These are phyloP conservation scores for Aspergillaceae sp. DNA, from an alignment of 2,329 filamentous ascomycete genomes.

Conservation along the genomic window DNA sequence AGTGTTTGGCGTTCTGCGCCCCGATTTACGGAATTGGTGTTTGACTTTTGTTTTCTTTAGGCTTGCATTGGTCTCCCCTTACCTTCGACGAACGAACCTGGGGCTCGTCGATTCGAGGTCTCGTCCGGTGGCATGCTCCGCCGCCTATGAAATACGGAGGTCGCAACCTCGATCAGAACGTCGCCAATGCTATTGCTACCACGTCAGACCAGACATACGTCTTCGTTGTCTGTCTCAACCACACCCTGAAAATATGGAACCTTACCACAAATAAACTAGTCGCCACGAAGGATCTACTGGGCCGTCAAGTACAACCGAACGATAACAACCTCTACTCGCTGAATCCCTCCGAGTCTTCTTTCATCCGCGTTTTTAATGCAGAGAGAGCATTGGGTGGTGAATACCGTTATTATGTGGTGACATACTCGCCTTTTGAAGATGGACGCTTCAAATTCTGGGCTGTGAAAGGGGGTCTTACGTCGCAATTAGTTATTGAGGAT, in stretches of 20 bases:
- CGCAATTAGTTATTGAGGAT: conserved; percentile 56
- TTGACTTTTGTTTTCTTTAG: conserved; percentile 15
- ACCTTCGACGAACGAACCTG: conserved; percentile 43
- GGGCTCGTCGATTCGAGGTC: conserved; percentile 40
- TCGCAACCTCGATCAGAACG: conserved; percentile 34
- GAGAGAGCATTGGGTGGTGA: conserved; percentile 39
- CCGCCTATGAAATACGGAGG: conserved; percentile 36
- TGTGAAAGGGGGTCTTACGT: conserved; percentile 54
- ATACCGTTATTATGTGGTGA: conserved; percentile 57
- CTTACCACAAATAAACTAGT: conserved; percentile 69
- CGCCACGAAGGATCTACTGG: conserved; percentile 68
- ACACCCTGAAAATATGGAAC: conserved; percentile 85
- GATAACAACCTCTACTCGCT: conserved; percentile 67
- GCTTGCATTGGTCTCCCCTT: conserved; percentile 37
- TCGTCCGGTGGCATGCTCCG: conserved; percentile 38
- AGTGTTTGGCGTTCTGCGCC: too few species aligned
- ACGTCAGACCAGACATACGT: conserved; percentile 43
- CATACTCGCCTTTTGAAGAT: conserved; percentile 77
- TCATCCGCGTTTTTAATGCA: conserved; percentile 63
- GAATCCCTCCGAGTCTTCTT: conserved; percentile 66
- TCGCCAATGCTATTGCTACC: conserved; percentile 36
- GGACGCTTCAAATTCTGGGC: conserved; percentile 95
- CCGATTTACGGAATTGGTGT: not conserved
- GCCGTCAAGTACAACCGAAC: conserved; percentile 56
- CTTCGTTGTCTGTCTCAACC: conserved; percentile 81